Conservation (phyloP, 495 filamentous ascomycete genomes). For the Daldinia bambusicola region DNA sequence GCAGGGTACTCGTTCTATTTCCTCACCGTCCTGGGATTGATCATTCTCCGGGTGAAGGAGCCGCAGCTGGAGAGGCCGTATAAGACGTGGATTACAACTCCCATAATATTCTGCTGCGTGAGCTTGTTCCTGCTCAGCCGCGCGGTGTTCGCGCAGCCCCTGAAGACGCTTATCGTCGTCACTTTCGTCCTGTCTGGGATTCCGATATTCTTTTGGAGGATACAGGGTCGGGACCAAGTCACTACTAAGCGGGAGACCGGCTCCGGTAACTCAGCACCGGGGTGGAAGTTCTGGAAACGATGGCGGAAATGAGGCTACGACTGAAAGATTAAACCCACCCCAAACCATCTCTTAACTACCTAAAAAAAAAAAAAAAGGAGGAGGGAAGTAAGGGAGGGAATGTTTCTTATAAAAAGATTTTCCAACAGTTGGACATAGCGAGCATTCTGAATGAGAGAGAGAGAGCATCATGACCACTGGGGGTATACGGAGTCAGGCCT, state of each 20-base stretch:
- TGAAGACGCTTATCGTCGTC: slow-evolving; percentile 87
- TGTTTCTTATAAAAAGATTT: slow-evolving; percentile 24
- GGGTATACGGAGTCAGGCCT: slow-evolving; percentile 31
- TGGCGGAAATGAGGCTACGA: slow-evolving; percentile 43
- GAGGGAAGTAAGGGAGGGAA: neutral
- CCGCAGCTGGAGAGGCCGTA: slow-evolving; percentile 90
- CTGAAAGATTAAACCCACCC: neutral
- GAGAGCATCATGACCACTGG: slow-evolving; percentile 31
- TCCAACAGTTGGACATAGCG: slow-evolving; percentile 34
- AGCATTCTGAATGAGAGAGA: slow-evolving; percentile 25
- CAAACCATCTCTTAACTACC: slow-evolving; percentile 9
- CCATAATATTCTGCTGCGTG: slow-evolving; percentile 98
- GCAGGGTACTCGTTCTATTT: slow-evolving; percentile 98
- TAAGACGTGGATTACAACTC: slow-evolving; percentile 93
- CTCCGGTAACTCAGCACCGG: slow-evolving; percentile 32
- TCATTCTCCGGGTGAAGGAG: slow-evolving; percentile 88
- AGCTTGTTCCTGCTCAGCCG: slow-evolving; percentile 90
- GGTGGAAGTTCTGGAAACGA: slow-evolving; percentile 61
- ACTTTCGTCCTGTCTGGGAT: slow-evolving; percentile 84
- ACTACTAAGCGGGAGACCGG: slow-evolving; percentile 50
- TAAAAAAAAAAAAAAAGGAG: too few species aligned
- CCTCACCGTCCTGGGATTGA: slow-evolving; percentile 90
- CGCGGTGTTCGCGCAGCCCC: slow-evolving; percentile 87
- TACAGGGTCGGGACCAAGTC: slow-evolving; percentile 64
- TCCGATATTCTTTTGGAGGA: slow-evolving; percentile 88